These are phyloP conservation scores for Hericium coralloides DNA, from an alignment of 768 basidiomycete genomes.

Conservation along the genomic window DNA sequence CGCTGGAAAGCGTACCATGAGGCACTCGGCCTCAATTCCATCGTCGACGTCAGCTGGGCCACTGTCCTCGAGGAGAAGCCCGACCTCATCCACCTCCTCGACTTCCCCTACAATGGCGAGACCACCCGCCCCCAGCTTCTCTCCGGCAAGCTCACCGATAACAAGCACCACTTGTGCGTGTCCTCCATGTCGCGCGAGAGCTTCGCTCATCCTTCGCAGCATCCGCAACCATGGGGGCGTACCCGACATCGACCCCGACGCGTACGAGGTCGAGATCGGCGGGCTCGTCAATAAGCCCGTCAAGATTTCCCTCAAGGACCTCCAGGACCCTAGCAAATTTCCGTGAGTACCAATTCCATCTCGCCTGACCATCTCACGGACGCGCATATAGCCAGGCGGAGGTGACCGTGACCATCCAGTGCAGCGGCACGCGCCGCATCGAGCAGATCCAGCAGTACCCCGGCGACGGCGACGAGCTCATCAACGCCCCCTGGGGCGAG, in stretches of 20 bases:
- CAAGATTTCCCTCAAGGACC: slow-evolving; percentile 36
- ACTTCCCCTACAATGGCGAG: slow-evolving; percentile 52
- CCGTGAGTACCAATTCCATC: slow-evolving; percentile 23
- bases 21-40: slow-evolving; percentile 34
- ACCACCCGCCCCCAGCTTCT: slow-evolving; percentile 35
- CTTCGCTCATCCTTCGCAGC: slow-evolving; percentile 17
- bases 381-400: slow-evolving; percentile 32
- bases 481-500: slow-evolving; percentile 43
- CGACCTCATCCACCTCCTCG: slow-evolving; percentile 40
- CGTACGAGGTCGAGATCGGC: slow-evolving; percentile 40
- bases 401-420: slow-evolving; percentile 46
- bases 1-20: slow-evolving; percentile 48
- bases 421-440: slow-evolving; percentile 43
- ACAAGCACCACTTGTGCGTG: slow-evolving; percentile 40
- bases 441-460: slow-evolving; percentile 45
- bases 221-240: slow-evolving; percentile 48
- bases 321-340: slow-evolving; percentile 37
- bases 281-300: slow-evolving; percentile 39
- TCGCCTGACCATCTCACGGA: neutral
- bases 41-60: slow-evolving; percentile 45
- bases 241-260: slow-evolving; percentile 38
- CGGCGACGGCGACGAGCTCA: slow-evolving; percentile 45
- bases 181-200: neutral
- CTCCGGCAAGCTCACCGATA: slow-evolving; percentile 37
- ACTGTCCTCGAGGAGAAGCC: slow-evolving; percentile 42